Conservation (phyloP, 768 basidiomycete genomes). For the Obba rivulosa region DNA sequence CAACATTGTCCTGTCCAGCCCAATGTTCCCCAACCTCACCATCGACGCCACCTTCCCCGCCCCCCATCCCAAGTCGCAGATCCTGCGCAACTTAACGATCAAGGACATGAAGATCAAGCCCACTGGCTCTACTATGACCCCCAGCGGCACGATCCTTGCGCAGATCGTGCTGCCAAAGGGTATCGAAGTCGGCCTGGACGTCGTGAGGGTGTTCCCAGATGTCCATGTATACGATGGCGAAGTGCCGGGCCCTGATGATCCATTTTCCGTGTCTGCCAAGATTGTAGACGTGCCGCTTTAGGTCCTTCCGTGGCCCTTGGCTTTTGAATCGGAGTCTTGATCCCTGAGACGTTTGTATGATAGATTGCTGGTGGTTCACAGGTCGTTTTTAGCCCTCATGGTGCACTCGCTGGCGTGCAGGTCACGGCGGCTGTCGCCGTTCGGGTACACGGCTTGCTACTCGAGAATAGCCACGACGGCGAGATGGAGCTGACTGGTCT, state of each 20-base stretch:
- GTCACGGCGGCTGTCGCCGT: conserved; percentile 60
- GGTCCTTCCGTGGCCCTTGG: conserved; percentile 71
- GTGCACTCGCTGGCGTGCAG: conserved; percentile 63
- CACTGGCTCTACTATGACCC: conserved; percentile 41
- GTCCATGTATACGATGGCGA: conserved; percentile 75
- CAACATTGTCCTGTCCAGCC: conserved; percentile 51
- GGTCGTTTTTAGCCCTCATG: conserved; percentile 64
- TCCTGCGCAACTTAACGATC: conserved; percentile 70
- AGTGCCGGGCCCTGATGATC: conserved; percentile 36
- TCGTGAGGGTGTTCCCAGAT: conserved; percentile 66
- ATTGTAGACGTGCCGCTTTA: conserved; percentile 72
- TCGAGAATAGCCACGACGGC: conserved; percentile 34
- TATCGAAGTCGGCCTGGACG: conserved; percentile 59
- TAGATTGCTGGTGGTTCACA: conserved; percentile 20
- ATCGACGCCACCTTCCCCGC: conserved; percentile 56
- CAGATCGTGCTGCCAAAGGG: conserved; percentile 64
- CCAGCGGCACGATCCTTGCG: conserved; percentile 66
- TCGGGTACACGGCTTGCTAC: conserved; percentile 55
- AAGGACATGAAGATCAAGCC: conserved; percentile 69
- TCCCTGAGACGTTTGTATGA: too few species aligned
- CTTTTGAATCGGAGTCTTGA: too few species aligned
- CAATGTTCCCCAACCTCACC: conserved; percentile 45
- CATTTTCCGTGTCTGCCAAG: conserved; percentile 54
- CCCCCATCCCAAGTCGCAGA: conserved; percentile 54
- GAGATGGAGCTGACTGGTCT: conserved; percentile 58